These are phyloP conservation scores for Camelina hispida DNA, from an alignment of 345 rosid genomes.

Conservation along the genomic window DNA sequence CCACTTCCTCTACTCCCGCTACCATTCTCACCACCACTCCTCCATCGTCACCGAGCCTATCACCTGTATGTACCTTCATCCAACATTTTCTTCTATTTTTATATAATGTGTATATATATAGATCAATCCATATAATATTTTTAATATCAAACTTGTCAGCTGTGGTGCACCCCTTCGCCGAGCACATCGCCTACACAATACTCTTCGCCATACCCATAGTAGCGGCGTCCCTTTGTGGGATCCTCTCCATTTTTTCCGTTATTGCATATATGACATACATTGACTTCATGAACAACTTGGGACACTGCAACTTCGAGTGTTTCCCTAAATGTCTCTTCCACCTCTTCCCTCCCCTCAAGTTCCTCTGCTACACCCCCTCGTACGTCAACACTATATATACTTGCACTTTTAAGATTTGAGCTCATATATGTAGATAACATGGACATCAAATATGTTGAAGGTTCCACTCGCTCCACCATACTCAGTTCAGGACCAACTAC, in stretches of 20 bases:
- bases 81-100: background rate
- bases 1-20: conserved; percentile 79
- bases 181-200: conserved; percentile 53
- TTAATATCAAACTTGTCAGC: conserved; percentile 17
- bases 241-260: conserved; percentile 19
- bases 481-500: conserved; percentile 67
- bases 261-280: conserved; percentile 35
- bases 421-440: background rate
- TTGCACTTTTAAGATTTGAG: background rate
- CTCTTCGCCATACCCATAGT: conserved; percentile 58
- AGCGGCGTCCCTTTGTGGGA: conserved; percentile 30
- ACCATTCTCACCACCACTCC: conserved; percentile 91
- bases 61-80: conserved; percentile 50
- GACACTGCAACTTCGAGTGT: conserved; percentile 48
- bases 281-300: conserved; percentile 50
- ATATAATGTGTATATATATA: background rate
- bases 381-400: conserved; percentile 12
- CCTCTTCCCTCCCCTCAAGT: background rate
- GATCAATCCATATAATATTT: background rate
- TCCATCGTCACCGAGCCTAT: conserved; percentile 82
- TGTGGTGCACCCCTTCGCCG: conserved; percentile 71
- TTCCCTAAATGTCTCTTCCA: conserved; percentile 44
- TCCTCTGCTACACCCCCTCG: conserved; percentile 47
- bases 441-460: conserved; percentile 39
- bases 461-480: conserved; percentile 68